Base-by-base conservation (phyloP, 75 land plant genomes). In the Cupressus sempervirens region DNA sequence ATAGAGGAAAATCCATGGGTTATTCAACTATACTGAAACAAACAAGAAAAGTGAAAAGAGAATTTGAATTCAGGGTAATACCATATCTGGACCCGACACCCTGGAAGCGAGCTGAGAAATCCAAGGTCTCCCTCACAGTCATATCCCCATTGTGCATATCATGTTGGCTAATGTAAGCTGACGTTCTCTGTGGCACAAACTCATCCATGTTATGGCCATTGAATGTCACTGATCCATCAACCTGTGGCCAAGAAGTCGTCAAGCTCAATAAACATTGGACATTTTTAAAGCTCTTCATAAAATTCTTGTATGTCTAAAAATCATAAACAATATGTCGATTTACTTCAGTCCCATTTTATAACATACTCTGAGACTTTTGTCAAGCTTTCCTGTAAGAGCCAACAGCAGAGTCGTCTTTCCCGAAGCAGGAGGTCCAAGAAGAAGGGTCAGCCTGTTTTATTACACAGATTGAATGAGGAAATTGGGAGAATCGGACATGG, bases 51-150 rank as follows among this genome's bases (percentile, higher is more conserved):
- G 36, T 14, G 38, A 72, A 18, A 75, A 16, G 40, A 38, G 35
- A 1, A 38, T 16, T 6, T 13, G 41, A 34, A 70, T 40, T 16
- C 40, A 29, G 36, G 15, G 8, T 40, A 62, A 67, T 83, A 91
- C 93, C 91, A 82, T 88, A 88, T 76, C 89, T 83, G 5, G 88
- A 80, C 7, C 94, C 93, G 32, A 91, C 91, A 58, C 93, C 93
- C 76, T 86, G 91, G 52, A 89, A 89, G 30, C 91, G 89, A 36
- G 89, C 89, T 65, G 91, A 91, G 75, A 91, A 93, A 14, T 88
- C 88, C 62, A 93, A 81, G 13, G 94, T 93, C 88, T 93, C 94
- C 67, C 93, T 81, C 29, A 93, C 94, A n/a, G 93, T 92, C 89
- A 92, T 87, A 58, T 89, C 89, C 30, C 89, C 89, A 36, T 86